Conservation (phyloP, 805 yeast species). For the Yarrowia osloensis region DNA sequence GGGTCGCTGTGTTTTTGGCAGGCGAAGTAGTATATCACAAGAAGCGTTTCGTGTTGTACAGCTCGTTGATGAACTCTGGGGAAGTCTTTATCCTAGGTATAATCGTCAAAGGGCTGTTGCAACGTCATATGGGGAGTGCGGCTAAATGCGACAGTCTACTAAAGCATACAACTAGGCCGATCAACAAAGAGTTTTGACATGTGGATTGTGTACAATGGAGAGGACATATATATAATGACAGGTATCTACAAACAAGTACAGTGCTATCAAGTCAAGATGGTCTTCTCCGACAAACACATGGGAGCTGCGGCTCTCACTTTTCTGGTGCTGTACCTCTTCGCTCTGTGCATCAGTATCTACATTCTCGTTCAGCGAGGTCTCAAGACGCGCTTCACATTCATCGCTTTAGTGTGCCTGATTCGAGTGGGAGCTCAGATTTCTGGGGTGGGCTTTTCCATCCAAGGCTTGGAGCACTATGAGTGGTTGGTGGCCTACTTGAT, state of each 20-base stretch:
- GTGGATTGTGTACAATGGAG: no score
- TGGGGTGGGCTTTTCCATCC: background rate
- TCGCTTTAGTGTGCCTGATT: slow-evolving; percentile 3
- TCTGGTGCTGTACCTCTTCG: background rate
- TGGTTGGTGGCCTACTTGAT: slow-evolving; percentile 8
- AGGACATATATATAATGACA: background rate
- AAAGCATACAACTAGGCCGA: background rate
- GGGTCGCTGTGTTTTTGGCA: no score
- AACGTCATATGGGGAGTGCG: background rate
- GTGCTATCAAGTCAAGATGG: no score
- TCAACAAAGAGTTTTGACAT: background rate
- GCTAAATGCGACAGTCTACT: background rate
- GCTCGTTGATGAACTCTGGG: background rate
- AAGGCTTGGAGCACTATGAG: slow-evolving; percentile 1
- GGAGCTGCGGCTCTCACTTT: slow-evolving; percentile 18
- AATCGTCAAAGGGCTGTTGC: no score
- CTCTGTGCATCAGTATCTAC: background rate
- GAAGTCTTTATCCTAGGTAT: no score
- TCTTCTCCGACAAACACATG: slow-evolving; percentile 1
- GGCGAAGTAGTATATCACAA: background rate
- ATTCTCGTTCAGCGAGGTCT: background rate
- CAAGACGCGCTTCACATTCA: background rate
- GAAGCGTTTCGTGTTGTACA: background rate
- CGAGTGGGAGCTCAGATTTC: slow-evolving; percentile 2
- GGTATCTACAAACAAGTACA: no score